These are phyloP conservation scores for Tetrahymena malaccensis DNA, from an alignment of 73 alveolate species.

Conservation along the genomic window DNA sequence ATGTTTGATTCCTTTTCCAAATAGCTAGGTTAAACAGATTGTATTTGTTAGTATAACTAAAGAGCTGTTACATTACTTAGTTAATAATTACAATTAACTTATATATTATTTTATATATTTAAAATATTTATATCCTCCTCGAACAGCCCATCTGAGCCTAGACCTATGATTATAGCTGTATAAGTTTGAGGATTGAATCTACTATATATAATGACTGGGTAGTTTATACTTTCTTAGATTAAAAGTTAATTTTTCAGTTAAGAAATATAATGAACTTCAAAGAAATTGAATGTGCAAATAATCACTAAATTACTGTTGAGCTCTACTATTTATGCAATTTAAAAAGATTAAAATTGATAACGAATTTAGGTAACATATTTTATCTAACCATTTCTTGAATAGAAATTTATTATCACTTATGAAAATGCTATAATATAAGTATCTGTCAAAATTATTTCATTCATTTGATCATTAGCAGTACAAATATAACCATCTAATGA, in stretches of 20 bases:
- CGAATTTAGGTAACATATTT: not conserved
- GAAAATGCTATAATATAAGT: not conserved
- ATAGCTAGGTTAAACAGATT: not conserved
- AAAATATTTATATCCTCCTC: not conserved
- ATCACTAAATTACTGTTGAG: not conserved
- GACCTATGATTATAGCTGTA: not conserved
- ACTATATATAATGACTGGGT: not conserved
- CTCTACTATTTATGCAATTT: not conserved
- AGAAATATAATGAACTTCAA: not conserved
- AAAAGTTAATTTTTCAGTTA: not conserved
- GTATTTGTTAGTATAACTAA: not conserved
- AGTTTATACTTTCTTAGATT: not conserved
- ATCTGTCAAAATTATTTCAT: not conserved
- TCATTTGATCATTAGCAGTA: not conserved
- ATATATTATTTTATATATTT: no score
- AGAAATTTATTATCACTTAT: not conserved
- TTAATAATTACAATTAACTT: not conserved
- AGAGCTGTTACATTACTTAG: not conserved
- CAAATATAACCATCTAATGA: not conserved
- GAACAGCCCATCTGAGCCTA: not conserved
- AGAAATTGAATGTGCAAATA: not conserved
- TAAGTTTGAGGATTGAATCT: not conserved
- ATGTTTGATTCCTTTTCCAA: not conserved
- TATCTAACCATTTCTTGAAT: not conserved
- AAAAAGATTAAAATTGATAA: not conserved